phyloP scores from a whole-genome alignment of 495 filamentous ascomycete genomes.

The Penicillium alfredii region DNA sequence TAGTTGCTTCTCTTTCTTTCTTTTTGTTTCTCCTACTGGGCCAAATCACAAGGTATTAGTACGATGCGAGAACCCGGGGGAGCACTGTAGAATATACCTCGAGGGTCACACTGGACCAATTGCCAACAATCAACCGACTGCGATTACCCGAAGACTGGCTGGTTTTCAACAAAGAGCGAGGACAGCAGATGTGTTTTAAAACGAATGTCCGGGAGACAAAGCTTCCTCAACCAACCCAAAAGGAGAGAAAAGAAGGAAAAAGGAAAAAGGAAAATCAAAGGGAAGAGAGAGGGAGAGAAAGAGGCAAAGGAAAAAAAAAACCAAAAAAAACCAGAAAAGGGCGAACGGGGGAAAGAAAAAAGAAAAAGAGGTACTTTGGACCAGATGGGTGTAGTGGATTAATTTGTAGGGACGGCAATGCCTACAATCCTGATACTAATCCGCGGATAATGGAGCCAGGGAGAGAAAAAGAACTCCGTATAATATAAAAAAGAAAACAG shows the following conservation, averaged over 20 bases:
- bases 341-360: constrained; percentile 3
- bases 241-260: constrained; percentile 14
- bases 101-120: too few species aligned
- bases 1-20: too few species aligned
- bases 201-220: constrained; percentile 23
- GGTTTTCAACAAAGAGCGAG: constrained; percentile 11
- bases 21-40: too few species aligned
- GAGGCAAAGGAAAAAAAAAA: constrained; percentile 12
- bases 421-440: constrained; percentile 8
- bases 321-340: constrained; percentile 9
- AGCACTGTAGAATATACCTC: too few species aligned
- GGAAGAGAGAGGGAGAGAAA: constrained; percentile 13
- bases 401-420: constrained; percentile 14
- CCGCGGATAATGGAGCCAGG: too few species aligned
- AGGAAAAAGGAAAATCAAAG: constrained; percentile 3
- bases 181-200: constrained; percentile 14
- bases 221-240: constrained; percentile 22
- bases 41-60: too few species aligned
- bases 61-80: too few species aligned
- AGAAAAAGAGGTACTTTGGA: constrained; percentile 3
- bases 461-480: too few species aligned
- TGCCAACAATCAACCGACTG: too few species aligned
- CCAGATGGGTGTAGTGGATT: constrained; percentile 6
- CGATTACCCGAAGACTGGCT: constrained; percentile 10
- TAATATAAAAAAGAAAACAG: constrained; percentile 5